These are phyloP conservation scores for Tuber umbilicatum DNA, from an alignment of 495 filamentous ascomycete genomes.

Conservation along the genomic window DNA sequence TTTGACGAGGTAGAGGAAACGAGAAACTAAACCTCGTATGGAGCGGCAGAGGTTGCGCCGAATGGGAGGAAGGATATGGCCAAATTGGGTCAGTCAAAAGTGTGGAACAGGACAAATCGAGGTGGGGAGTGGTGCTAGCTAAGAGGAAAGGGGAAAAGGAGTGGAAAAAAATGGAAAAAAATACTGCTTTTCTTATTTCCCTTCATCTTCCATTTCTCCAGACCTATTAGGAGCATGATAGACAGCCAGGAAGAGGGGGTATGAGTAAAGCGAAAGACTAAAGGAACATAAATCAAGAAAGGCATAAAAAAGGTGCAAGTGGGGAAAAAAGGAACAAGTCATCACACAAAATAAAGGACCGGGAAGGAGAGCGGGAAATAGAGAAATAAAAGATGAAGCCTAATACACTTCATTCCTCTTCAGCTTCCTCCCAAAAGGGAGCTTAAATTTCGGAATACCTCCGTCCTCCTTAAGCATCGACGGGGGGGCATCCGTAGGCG, in stretches of 20 bases:
- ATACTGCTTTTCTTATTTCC: not conserved
- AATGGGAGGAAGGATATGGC: not conserved
- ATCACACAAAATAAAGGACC: not conserved
- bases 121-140: not conserved
- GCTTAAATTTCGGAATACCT: slow-evolving; percentile 21
- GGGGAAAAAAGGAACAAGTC: not conserved
- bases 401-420: slow-evolving; percentile 22
- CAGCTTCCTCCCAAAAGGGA: slow-evolving; percentile 29
- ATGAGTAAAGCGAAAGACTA: not conserved
- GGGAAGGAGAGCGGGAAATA: not conserved
- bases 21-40: not conserved
- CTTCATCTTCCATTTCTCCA: not conserved
- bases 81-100: not conserved
- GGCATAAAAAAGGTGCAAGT: not conserved
- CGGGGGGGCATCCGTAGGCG: slow-evolving; percentile 20
- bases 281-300: not conserved
- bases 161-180: not conserved
- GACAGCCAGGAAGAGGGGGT: not conserved
- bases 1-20: not conserved
- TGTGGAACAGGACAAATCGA: not conserved
- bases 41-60: not conserved
- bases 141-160: not conserved
- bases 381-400: not conserved
- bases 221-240: not conserved
- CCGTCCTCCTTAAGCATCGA: slow-evolving; percentile 13